phyloP scores from a whole-genome alignment of 192 early-diverging fungal species.

The Phlyctochytrium arcticum region DNA sequence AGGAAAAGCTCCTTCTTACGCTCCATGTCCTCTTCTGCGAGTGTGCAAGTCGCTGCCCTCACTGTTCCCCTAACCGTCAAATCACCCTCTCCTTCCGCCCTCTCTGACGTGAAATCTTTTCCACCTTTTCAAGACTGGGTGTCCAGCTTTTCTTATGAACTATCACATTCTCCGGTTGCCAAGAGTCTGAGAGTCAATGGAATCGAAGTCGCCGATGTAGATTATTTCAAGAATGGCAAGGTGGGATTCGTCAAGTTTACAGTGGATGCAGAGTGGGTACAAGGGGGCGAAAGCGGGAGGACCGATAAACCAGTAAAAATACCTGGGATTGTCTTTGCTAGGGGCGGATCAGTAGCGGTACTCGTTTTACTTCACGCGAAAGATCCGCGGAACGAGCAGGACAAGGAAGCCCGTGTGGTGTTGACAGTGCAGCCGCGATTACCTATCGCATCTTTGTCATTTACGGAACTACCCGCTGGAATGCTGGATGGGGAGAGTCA shows the following conservation, averaged over 20 bases:
- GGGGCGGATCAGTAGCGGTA: slow-evolving; percentile 71
- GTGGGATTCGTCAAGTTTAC: slow-evolving; percentile 77
- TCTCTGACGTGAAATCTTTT: slow-evolving; percentile 40
- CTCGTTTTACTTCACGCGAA: slow-evolving; percentile 56
- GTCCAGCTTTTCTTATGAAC: slow-evolving; percentile 32
- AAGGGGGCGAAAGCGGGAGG: slow-evolving; percentile 48
- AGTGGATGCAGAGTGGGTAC: slow-evolving; percentile 44
- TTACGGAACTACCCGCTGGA: slow-evolving; percentile 78
- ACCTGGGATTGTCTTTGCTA: slow-evolving; percentile 77
- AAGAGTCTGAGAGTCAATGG: slow-evolving; percentile 34
- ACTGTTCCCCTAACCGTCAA: background rate
- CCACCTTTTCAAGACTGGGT: slow-evolving; percentile 60
- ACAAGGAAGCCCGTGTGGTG: slow-evolving; percentile 52
- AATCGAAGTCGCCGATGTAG: slow-evolving; percentile 69
- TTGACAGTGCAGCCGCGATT: slow-evolving; percentile 73
- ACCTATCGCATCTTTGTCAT: slow-evolving; percentile 54
- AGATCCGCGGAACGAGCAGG: background rate
- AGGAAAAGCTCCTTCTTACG: too few species aligned
- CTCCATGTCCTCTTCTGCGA: background rate
- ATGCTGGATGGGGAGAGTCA: slow-evolving; percentile 75
- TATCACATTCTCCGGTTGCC: slow-evolving; percentile 4
- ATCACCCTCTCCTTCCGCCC: background rate
- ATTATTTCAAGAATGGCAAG: slow-evolving; percentile 56
- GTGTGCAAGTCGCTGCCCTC: background rate
- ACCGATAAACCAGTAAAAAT: too few species aligned